Conservation (phyloP, 2,329 filamentous ascomycete genomes). For the Didymella keratinophila region DNA sequence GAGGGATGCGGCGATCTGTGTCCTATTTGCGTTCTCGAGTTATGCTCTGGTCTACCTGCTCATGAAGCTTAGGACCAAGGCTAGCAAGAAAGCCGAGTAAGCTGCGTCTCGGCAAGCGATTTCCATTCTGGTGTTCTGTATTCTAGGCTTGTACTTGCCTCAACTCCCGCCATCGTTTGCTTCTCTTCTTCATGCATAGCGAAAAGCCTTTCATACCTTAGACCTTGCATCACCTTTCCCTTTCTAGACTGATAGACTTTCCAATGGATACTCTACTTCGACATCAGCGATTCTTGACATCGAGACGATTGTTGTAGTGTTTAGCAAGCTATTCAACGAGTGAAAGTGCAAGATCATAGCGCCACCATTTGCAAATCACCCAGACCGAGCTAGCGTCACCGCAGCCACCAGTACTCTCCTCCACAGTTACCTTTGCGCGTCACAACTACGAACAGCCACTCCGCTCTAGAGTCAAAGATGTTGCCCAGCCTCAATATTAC, state of each 20-base stretch:
- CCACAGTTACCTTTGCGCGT: too few relatives aligned
- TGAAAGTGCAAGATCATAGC: too few relatives aligned
- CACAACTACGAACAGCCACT: too few relatives aligned
- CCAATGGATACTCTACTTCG: not conserved
- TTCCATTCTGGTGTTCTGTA: too few relatives aligned
- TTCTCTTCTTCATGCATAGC: not conserved
- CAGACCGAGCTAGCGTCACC: too few relatives aligned
- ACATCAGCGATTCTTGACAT: too few relatives aligned
- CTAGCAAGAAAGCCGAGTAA: conserved; percentile 51
- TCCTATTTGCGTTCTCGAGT: conserved; percentile 63
- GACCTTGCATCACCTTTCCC: not conserved
- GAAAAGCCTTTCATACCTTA: not conserved
- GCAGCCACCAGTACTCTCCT: too few relatives aligned
- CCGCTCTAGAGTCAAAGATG: not conserved
- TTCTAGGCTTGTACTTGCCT: not conserved
- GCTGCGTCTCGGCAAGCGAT: not conserved
- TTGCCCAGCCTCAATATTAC: not conserved
- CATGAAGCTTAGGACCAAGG: conserved; percentile 55
- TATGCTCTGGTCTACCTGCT: conserved; percentile 60
- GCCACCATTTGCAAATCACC: too few relatives aligned
- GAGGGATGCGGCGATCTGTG: conserved; percentile 69
- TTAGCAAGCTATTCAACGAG: too few relatives aligned
- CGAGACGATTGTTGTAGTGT: too few relatives aligned
- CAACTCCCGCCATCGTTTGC: not conserved
- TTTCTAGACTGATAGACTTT: not conserved